Base-by-base conservation (phyloP, 2,329 filamentous ascomycete genomes). In the Neocatenulostroma microsporum region DNA sequence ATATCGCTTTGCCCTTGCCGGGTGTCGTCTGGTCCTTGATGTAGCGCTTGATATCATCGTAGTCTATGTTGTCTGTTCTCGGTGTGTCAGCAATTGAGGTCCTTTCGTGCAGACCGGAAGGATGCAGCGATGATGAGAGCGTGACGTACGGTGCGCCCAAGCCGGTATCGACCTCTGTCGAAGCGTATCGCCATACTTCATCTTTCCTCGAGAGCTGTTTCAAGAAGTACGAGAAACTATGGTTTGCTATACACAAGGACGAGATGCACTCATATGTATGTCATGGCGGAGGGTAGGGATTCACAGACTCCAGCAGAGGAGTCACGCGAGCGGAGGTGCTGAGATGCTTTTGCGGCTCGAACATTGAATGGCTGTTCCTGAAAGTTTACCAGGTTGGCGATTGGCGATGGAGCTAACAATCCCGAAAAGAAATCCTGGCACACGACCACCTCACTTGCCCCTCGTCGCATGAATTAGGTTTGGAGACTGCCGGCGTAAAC, bases 31-130 rank as follows among this genome's bases (percentile, higher is more conserved):
- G 76, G 42, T 74, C 74, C 60, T 89, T 91, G 68, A 93, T 89
- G 53, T 84, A 72, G 58, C 84, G 74, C 62, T 93, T 93, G 46
- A 93, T 73, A 32, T 83, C 82, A 59, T 89, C 85, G 69, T 93
- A 93, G 61, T 91, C 85, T 62, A 93, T 78, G 62, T 93, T 91
- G 59, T 88, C 81, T 85, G 58, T 25, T 19, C 24, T 21, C 26
- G 31, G 20, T 23, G 31, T 27, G 25, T 44, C 29, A 40, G 41
- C 31, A 27, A 25, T 14, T 11, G 19, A 35, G 19, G 33, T 10
- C 21, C 21, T 23, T 7, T 35, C n/a, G 24, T 20, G 14, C 28
- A 8, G 20, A n/a, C 14, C 12, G 9, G 24, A 30, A 21, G 7
- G n/a, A 12, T 9, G 3, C n/a, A n/a, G 12, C 18, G 26, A 14